Base-by-base conservation (phyloP, 139 green algal species). In the Coelastrella sp. region DNA sequence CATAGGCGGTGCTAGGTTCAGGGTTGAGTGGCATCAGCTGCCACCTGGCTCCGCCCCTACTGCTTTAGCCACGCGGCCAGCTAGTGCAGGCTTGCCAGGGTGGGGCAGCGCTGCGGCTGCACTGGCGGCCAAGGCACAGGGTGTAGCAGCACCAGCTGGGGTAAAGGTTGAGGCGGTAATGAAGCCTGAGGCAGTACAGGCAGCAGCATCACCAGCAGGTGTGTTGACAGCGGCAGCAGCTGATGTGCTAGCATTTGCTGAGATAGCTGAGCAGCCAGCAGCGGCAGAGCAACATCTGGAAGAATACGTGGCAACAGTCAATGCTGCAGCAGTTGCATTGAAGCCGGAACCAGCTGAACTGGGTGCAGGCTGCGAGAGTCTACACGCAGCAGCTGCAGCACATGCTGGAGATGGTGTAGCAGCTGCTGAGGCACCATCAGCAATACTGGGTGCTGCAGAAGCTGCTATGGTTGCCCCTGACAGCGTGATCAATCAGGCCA, bases 1-100 rank as follows among this genome's bases (percentile, higher is more conserved):
- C 16, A 88, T 88, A 13, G 82, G 82, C 13, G 82, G 65, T 11
- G 82, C 82, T 11, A 88, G 20, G 61, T 88, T 88, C 64, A 68
- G 58, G n/a, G 82, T 88, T 8, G 82, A 88, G 20, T 88, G 82
- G 82, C 82, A 88, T 22, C 64, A 14, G 61, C 23, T 88, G 82
- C 65, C 64, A n/a, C 61, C 60, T 17, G 82, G 65, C 8, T 23
- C 82, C 64, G 82, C 79, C 71, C 13, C 77, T 83, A 47, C 56
- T n/a, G 77, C 54, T 65, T 59, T 64, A 7, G n/a, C 68, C 16
- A 76, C 68, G 7, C 16, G 17, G 5, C 68, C 68, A 76, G 82
- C 82, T 47, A 76, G 61, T 86, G 14, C n/a, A 22, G 57, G 80
- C 58, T 19, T 16, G 22, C 14, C 57, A 60, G 59, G 80, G n/a